These are phyloP conservation scores for Alliaria petiolata DNA, from an alignment of 345 rosid genomes.

Conservation along the genomic window DNA sequence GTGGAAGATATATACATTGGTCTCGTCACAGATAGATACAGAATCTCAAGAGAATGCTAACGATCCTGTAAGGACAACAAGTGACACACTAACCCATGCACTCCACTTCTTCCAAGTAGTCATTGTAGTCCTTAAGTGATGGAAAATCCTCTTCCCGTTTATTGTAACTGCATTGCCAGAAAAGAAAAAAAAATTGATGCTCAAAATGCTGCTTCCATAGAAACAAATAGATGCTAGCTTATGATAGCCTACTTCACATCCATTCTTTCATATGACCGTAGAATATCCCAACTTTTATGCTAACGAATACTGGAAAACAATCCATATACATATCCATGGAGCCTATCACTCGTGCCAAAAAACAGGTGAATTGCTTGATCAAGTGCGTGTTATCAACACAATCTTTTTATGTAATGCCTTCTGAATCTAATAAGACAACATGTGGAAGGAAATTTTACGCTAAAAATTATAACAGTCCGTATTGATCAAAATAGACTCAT, in stretches of 20 bases:
- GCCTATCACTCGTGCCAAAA: background rate
- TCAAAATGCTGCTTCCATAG: background rate
- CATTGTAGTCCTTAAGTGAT: constrained; percentile 74
- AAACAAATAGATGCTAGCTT: background rate
- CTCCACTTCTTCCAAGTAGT: constrained; percentile 95
- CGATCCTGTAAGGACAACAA: background rate
- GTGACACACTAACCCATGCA: constrained; percentile 67
- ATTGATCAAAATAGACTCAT: background rate
- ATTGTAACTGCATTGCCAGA: constrained; percentile 53
- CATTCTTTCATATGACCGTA: background rate
- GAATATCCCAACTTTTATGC: background rate
- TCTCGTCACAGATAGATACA: background rate
- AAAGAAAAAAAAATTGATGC: background rate
- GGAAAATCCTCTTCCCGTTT: constrained; percentile 88
- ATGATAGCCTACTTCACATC: background rate
- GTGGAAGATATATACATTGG: background rate
- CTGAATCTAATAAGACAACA: background rate
- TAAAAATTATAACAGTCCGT: background rate
- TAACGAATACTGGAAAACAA: background rate
- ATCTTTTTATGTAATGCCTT: background rate
- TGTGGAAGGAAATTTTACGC: background rate
- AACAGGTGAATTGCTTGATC: background rate
- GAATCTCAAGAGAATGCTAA: background rate
- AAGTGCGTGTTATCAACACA: background rate
- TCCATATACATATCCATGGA: background rate